phyloP scores from a whole-genome alignment of 1,284 basidiomycete genomes.

The Singerocomus inundabilis region DNA sequence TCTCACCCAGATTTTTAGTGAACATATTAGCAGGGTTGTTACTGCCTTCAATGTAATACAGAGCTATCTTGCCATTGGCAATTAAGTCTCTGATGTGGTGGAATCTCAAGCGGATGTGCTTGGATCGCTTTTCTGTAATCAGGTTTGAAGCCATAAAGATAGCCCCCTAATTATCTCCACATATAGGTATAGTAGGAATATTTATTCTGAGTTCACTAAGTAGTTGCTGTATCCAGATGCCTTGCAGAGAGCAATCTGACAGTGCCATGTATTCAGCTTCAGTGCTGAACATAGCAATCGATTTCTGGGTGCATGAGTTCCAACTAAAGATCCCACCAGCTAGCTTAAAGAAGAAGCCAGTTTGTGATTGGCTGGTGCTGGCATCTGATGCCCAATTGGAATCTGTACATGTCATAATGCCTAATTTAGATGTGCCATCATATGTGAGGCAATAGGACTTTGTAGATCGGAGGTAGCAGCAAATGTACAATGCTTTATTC shows the following conservation, averaged over 20 bases:
- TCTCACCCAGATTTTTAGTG: background rate
- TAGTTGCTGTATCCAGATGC: conserved; percentile 23
- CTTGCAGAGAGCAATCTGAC: conserved; percentile 9
- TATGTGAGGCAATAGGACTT: background rate
- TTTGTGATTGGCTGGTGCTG: conserved; percentile 12
- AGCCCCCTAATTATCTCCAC: conserved; percentile 38
- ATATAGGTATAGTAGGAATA: conserved; percentile 17
- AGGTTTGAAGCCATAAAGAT: conserved; percentile 35
- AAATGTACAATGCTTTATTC: too few relatives aligned
- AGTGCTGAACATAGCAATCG: too few relatives aligned
- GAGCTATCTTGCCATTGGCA: background rate
- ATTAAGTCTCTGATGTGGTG: background rate
- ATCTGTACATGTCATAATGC: too few relatives aligned
- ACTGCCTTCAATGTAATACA: background rate
- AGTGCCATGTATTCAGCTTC: background rate
- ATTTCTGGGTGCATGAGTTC: background rate
- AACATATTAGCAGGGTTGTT: background rate
- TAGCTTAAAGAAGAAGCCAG: conserved; percentile 14
- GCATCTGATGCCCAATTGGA: conserved; percentile 27
- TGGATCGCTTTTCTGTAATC: conserved; percentile 12
- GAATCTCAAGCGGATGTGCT: background rate
- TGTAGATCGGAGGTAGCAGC: too few relatives aligned
- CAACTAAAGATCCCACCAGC: background rate
- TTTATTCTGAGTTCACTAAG: conserved; percentile 21
- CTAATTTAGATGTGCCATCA: too few relatives aligned